Percentiles rank a stretch among this genome's conserved stretches.
Evolutionary conservation across 352 stramenopile species (phyloP).

Genomic region (Globisporangium barbulae): DNA sequence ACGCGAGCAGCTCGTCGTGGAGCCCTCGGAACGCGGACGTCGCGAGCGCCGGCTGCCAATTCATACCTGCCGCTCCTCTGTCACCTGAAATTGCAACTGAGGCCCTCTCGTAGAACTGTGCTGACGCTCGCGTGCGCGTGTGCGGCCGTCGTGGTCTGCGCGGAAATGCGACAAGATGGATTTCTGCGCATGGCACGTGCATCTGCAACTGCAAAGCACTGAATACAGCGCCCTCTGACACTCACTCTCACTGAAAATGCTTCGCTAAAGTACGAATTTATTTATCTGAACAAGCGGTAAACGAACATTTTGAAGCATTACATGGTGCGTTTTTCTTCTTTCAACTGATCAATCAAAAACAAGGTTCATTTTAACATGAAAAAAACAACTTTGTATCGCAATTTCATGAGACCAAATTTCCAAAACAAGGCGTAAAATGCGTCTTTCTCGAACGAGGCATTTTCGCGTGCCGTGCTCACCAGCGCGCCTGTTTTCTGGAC

Average conservation of each 20-base stretch:
- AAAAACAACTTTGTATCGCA: neutral
- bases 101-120: neutral
- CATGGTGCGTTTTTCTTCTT: neutral
- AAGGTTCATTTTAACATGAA: neutral
- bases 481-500: neutral
- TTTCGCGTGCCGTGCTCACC: no score
- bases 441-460: neutral
- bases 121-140: neutral
- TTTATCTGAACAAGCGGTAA: neutral
- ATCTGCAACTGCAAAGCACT: neutral
- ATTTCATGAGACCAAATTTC: neutral
- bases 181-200: neutral
- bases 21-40: slow-evolving; percentile 55
- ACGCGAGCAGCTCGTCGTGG: slow-evolving; percentile 77
- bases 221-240: neutral
- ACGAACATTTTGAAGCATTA: neutral
- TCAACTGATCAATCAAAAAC: neutral
- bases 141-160: neutral
- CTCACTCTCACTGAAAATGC: neutral
- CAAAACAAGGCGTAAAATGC: neutral
- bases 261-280: neutral
- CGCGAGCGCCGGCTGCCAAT: slow-evolving; percentile 51
- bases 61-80: slow-evolving; percentile 25
- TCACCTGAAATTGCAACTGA: neutral
- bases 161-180: slow-evolving; percentile 6